Evolutionary conservation across 257 asterid species (phyloP).

Genomic region (Leptodermis oblonga): DNA sequence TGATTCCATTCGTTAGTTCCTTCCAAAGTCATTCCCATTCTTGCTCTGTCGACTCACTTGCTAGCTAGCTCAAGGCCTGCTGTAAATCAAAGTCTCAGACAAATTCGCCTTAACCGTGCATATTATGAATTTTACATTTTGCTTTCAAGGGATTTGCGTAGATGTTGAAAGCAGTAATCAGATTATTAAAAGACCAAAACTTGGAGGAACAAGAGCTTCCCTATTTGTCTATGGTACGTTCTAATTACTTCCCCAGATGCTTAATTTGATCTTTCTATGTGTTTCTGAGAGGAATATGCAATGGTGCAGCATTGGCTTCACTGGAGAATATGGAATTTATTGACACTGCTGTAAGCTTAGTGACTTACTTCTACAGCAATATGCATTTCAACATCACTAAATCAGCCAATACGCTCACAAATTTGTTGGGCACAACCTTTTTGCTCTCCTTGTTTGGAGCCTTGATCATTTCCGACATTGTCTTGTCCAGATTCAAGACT

Average conservation of each 20-base stretch:
- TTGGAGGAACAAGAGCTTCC: conserved; percentile 52
- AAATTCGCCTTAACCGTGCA: too few species aligned
- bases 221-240: conserved; percentile 50
- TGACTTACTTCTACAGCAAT: conserved; percentile 51
- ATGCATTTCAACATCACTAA: conserved; percentile 58
- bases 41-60: too few species aligned
- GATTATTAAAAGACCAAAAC: conserved; percentile 29
- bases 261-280: not conserved
- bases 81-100: too few species aligned
- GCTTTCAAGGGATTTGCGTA: conserved; percentile 34
- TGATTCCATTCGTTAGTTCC: not conserved
- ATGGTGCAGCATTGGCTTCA: conserved; percentile 41
- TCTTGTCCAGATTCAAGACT: conserved; percentile 56
- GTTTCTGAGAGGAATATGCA: too few species aligned
- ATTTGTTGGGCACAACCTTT: conserved; percentile 54
- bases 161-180: conserved; percentile 23
- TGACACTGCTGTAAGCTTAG: conserved; percentile 47
- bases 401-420: conserved; percentile 54
- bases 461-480: conserved; percentile 54
- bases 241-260: not conserved
- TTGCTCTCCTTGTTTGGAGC: conserved; percentile 52
- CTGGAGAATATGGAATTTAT: conserved; percentile 49
- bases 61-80: too few species aligned
- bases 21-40: conserved; percentile 6
- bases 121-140: not conserved